phyloP scores from a whole-genome alignment of 1,139 yeast species.

The Blastobotrys petasosporus region DNA sequence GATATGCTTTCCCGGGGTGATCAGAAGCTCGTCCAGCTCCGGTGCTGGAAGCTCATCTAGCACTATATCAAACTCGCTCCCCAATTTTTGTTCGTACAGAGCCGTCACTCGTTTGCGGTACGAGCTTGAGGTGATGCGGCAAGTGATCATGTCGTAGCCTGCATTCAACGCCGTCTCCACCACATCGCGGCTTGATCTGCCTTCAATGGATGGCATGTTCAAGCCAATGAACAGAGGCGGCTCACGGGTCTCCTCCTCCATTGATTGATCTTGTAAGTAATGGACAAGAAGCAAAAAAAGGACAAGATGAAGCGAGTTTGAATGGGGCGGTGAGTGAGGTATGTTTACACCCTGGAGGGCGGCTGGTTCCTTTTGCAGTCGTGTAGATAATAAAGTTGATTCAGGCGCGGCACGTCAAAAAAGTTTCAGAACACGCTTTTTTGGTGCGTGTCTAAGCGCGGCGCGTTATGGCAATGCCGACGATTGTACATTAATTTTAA shows the following conservation, averaged over 20 bases:
- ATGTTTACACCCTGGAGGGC: no score
- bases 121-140: constrained; percentile 31
- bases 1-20: constrained; percentile 37
- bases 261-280: no score
- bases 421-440: no score
- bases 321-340: no score
- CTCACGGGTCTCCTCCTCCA: not conserved
- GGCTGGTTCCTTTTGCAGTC: no score
- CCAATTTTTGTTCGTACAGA: constrained; percentile 20
- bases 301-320: no score
- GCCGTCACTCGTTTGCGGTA: constrained; percentile 30
- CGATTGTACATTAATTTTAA: no score
- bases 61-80: constrained; percentile 2
- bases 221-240: constrained; percentile 32
- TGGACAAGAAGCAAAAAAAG: no score
- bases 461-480: no score
- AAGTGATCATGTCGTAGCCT: constrained; percentile 36
- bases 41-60: constrained; percentile 20
- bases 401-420: no score
- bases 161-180: constrained; percentile 31
- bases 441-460: no score
- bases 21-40: constrained; percentile 28
- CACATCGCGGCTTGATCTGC: constrained; percentile 27
- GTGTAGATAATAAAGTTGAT: no score
- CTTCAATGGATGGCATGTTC: constrained; percentile 33